Base-by-base conservation (phyloP, 352 stramenopile species). In the Phytophthora rubi region DNA sequence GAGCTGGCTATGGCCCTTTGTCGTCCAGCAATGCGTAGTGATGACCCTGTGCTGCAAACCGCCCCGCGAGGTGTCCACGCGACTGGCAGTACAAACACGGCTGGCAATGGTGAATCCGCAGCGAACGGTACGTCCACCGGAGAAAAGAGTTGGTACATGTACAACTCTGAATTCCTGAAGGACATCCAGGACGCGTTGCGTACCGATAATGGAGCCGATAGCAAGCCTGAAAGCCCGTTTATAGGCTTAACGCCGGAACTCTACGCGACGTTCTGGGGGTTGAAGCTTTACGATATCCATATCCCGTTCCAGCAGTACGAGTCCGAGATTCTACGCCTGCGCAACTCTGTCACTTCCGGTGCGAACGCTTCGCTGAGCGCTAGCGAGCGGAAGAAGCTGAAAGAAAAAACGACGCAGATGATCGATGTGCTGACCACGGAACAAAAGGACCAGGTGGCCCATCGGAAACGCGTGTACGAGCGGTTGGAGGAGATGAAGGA, bases 281-380 rank as follows among this genome's bases (percentile, higher is more conserved):
- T 97, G 54, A 91, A 86, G 49, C 68, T 96, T 35, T 96, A 96
- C 62, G 90, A 97, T 71, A 90, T 97, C 42, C 81, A 96, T 66
- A 79, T 94, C 6, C 90, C 90, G 30, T 92, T 94, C 61, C 77
- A 82, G 30, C 87, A 95, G 54, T 97, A 97, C 73, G 86, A 96
- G 33, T 77, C 79, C 1, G 90, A 97, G 66, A 96, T 96, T 66
- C 57, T 77, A 6, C 85, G 87, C 21, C 68, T 95, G 23, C 84
- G 87, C 9, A 86, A 85, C 32, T 92, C 87, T 1, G 68, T 89
- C 4, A 71, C 69, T 26, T 81, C 74, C 21, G 69, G 73, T n/a
- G 58, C 61, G 18, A 77, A 75, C 39, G 62, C 66, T 7, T 77
- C 49, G 9, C 23, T 90, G 21, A 89, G 71, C 10, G 72, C 53